Evolutionary conservation across 2,329 filamentous ascomycete genomes (phyloP).

Genomic region (Fusarium irregulare): DNA sequence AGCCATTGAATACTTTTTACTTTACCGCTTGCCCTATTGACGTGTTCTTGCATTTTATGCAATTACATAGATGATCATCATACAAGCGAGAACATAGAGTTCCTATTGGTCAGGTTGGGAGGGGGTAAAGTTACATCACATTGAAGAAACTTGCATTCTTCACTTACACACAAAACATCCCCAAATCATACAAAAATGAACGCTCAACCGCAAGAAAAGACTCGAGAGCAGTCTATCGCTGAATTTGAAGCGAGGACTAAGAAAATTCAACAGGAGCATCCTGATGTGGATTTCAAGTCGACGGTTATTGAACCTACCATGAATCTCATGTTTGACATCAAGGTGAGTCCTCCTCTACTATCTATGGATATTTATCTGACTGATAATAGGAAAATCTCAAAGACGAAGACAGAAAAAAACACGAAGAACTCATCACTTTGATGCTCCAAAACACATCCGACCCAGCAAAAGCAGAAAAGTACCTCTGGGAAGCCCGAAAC

Average conservation of each 20-base stretch:
- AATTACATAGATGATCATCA: slow-evolving; percentile 15
- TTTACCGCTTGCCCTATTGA: background rate
- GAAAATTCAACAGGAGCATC: slow-evolving; percentile 26
- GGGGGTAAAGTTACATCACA: slow-evolving; percentile 7
- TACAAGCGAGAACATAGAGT: background rate
- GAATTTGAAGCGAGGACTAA: slow-evolving; percentile 28
- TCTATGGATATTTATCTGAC: no score
- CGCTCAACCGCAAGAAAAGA: slow-evolving; percentile 11
- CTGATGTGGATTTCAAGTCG: slow-evolving; percentile 31
- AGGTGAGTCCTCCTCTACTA: background rate
- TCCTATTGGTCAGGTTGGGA: background rate
- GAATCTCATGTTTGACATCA: slow-evolving; percentile 38
- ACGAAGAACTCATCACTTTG: slow-evolving; percentile 22
- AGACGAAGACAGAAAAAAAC: slow-evolving; percentile 8
- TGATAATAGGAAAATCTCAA: slow-evolving; percentile 16
- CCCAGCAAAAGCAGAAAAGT: slow-evolving; percentile 31
- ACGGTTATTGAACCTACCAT: slow-evolving; percentile 37
- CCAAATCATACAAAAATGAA: slow-evolving; percentile 11
- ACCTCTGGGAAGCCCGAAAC: slow-evolving; percentile 35
- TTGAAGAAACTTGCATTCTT: slow-evolving; percentile 2
- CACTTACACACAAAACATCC: background rate
- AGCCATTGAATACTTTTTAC: no score
- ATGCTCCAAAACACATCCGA: slow-evolving; percentile 32
- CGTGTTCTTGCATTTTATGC: slow-evolving; percentile 9
- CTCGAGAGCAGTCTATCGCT: slow-evolving; percentile 30